Conservation (phyloP, 2,329 filamentous ascomycete genomes). For the Sphaerulina populicola region DNA sequence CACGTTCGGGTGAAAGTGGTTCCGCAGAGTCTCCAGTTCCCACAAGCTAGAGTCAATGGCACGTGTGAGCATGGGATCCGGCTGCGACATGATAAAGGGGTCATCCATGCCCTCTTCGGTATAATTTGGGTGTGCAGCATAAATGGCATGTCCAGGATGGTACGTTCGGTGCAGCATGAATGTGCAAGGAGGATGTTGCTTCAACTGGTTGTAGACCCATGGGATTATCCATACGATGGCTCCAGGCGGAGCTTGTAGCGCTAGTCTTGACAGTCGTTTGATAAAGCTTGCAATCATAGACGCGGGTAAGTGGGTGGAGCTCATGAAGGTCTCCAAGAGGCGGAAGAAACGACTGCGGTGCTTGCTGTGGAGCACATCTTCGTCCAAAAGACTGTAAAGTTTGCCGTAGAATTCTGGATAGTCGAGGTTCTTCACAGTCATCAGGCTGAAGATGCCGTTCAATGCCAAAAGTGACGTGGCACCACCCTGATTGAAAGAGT, state of each 20-base stretch:
- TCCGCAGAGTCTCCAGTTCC: conserved; percentile 86
- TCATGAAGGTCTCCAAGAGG: conserved; percentile 79
- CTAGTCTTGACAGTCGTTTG: conserved; percentile 78
- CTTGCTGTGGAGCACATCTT: conserved; percentile 81
- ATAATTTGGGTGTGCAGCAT: conserved; percentile 19
- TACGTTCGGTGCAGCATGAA: conserved; percentile 83
- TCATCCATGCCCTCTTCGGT: conserved; percentile 60
- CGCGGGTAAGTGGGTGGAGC: conserved; percentile 84
- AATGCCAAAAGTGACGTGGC: conserved; percentile 80
- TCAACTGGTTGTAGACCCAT: conserved; percentile 92
- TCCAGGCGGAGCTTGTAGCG: conserved; percentile 79
- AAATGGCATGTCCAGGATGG: conserved; percentile 30
- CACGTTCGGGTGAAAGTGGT: conserved; percentile 94
- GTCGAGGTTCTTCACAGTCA: conserved; percentile 86
- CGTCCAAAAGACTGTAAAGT: conserved; percentile 84
- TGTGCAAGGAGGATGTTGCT: conserved; percentile 78
- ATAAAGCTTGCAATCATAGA: conserved; percentile 89
- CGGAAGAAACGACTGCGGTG: conserved; percentile 91
- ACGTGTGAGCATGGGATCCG: conserved; percentile 72
- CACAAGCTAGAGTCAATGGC: conserved; percentile 91
- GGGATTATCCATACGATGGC: conserved; percentile 84
- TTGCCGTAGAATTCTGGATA: conserved; percentile 78
- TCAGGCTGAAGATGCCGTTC: conserved; percentile 89
- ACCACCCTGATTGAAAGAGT: conserved; percentile 80
- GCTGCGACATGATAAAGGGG: conserved; percentile 66